Conservation (phyloP, 495 filamentous ascomycete genomes). For the Xylona heveae region DNA sequence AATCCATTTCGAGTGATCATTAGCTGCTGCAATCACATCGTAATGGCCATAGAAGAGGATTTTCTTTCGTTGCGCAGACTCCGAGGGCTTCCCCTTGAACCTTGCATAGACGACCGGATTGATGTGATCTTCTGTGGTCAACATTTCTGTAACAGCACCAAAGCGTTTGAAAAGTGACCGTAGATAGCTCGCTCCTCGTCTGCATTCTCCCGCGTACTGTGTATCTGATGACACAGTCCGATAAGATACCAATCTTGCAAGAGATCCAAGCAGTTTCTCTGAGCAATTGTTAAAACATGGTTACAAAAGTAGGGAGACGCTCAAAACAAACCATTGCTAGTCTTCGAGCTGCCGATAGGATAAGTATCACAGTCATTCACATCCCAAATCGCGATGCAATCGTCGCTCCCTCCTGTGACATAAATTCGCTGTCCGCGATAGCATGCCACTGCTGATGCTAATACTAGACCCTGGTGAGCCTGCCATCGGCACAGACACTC, state of each 20-base stretch:
- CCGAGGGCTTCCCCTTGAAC: conserved; percentile 48
- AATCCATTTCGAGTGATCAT: conserved; percentile 57
- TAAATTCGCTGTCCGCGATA: conserved; percentile 50
- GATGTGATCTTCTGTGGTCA: conserved; percentile 47
- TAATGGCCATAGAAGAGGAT: conserved; percentile 97
- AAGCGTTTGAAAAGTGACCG: conserved; percentile 75
- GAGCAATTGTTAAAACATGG: conserved; percentile 2
- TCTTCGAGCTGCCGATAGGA: conserved; percentile 23
- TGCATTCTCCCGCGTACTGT: conserved; percentile 72
- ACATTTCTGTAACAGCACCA: conserved; percentile 69
- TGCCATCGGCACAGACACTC: conserved; percentile 66
- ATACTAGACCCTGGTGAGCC: conserved; percentile 66
- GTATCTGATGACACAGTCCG: conserved; percentile 74
- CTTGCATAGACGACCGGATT: conserved; percentile 84
- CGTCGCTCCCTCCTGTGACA: conserved; percentile 90
- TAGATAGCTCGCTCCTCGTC: conserved; percentile 77
- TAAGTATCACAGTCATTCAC: conserved; percentile 31
- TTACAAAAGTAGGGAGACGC: conserved; percentile 9
- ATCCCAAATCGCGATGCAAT: conserved; percentile 74
- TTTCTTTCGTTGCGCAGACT: conserved; percentile 41
- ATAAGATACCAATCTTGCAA: conserved; percentile 71
- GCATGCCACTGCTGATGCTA: conserved; percentile 60
- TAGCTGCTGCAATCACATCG: conserved; percentile 89
- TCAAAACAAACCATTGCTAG: conserved; percentile 31
- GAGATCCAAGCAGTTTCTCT: conserved; percentile 65